Base-by-base conservation (phyloP, 2,329 filamentous ascomycete species). In the Thielaviopsis musarum region DNA sequence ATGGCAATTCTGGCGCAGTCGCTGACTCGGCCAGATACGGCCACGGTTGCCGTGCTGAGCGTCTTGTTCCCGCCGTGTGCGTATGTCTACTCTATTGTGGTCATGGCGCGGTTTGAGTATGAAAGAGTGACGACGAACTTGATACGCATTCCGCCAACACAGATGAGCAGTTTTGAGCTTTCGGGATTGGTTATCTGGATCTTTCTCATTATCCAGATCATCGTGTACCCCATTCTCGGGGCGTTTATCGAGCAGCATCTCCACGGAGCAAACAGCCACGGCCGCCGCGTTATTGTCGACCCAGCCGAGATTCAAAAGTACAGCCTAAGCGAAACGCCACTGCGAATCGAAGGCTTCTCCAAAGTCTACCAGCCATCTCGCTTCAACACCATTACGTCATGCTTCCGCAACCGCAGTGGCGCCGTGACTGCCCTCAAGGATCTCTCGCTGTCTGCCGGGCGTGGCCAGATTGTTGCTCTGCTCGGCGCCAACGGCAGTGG, bases 401-500 rank as follows among this genome's bases (percentile, higher is more conserved):
- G 54, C 15, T 62, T 62, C 22, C 56, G 55, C 22, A 59, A 62
- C 17, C 55, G 49, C 22, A 60, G 54, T 15, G 57, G 62, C 5
- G 78, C 84, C 45, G 88, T 95, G 0, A 70, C 84, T n/a, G 91
- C 91, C 3, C 89, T 96, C 49, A 77, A 89, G 61, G 75, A 83
- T 49, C 73, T 96, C 45, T 85, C 78, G 57, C 74, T 96, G 54
- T 77, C 79, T 19, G 87, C 88, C 2, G 77, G 80, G 3, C 81
- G 83, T 63, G 91, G 91, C 0, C 85, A 95, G 65, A 95, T 96
- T 57, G 79, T 94, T 67, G 87, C 91, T 1, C 75, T 96, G 0
- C 77, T 96, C 0, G 91, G 91, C 45, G 88, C 90, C 5, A 96
- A 96, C 67, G 91, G 91, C 19, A 89, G 84, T 65, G 91, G 91